Conservation (phyloP, 805 yeast genomes). For the Metschnikowia borealis region DNA sequence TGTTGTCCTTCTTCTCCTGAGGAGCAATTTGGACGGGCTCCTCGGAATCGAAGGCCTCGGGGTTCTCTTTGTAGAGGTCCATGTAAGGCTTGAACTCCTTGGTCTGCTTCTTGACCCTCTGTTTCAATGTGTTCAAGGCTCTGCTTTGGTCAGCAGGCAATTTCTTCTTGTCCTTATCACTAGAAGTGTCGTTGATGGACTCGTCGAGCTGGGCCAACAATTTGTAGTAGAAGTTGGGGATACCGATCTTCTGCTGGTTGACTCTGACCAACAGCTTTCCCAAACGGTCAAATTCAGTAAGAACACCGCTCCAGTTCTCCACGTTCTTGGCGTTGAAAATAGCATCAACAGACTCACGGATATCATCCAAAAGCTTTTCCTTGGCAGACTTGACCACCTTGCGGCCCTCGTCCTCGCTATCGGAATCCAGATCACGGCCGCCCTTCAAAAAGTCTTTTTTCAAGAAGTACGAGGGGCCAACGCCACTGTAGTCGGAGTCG, state of each 20-base stretch:
- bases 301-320: conserved; percentile 75
- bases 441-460: conserved; percentile 47
- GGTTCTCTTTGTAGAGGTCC: conserved; percentile 58
- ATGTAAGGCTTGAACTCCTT: conserved; percentile 65
- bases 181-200: conserved; percentile 49
- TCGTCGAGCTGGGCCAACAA: conserved; percentile 71
- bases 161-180: conserved; percentile 57
- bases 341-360: conserved; percentile 60
- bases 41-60: conserved; percentile 68
- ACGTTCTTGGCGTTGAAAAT: conserved; percentile 66
- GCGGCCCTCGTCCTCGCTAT: conserved; percentile 64
- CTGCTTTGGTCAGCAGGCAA: conserved; percentile 79
- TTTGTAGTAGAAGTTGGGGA: conserved; percentile 69
- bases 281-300: conserved; percentile 74
- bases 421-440: conserved; percentile 38
- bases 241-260: conserved; percentile 68
- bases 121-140: conserved; percentile 82
- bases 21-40: conserved; percentile 38
- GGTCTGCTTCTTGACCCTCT: conserved; percentile 76
- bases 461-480: conserved; percentile 54
- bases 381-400: conserved; percentile 89
- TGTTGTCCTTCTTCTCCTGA: conserved; percentile 27
- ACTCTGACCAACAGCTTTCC: conserved; percentile 63
- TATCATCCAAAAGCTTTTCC: conserved; percentile 87
- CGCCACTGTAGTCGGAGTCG: conserved; percentile 35